Evolutionary conservation across 2,329 filamentous ascomycete genomes (phyloP), one percentile per base, ranked within the genome.

Genomic region (Herpotrichia juniperi): DNA sequence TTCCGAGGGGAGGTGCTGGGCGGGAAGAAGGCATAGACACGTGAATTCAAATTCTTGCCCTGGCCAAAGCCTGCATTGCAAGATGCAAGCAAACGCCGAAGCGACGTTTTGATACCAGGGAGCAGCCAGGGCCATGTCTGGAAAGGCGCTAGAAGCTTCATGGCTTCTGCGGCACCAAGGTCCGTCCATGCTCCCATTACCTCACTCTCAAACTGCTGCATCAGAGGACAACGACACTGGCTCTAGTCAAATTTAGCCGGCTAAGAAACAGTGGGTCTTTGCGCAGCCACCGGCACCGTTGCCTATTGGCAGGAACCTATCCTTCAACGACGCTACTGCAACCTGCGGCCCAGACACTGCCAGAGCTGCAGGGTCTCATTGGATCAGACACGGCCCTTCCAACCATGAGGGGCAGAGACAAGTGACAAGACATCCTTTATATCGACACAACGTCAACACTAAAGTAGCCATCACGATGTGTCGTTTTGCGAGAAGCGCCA

Each of bases 381-480:
- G 54, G 54, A 59, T 47, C 54, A 53, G 43, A 58, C 47, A 56
- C 43, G 50, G 51, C 48, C 54, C 51, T 45, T 46, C 42, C 56
- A 50, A 47, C 61, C 54, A 62, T 53, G 55, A 62, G 53, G 51
- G 51, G 51, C 47, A 30, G 28, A 26, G 34, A 14, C 25, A 28
- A 14, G 50, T 53, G 46, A 42, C 56, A 63, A 63, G 55, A 56
- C 58, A 63, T 62, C 54, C n/a, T n/a, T n/a, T n/a, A n/a, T n/a
- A n/a, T n/a, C n/a, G n/a, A n/a, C n/a, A n/a, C n/a, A n/a, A n/a
- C n/a, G n/a, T n/a, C n/a, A n/a, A n/a, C n/a, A n/a, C n/a, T n/a
- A n/a, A n/a, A 58, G 48, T 43, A 30, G 31, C 25, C 28, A 21
- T 28, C 9, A 4, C 21, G 14, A 32, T 19, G 24, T 30, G 16